Evolutionary conservation across 1,284 basidiomycete genomes (phyloP).

Genomic region (Ceraceosorus guamensis): DNA sequence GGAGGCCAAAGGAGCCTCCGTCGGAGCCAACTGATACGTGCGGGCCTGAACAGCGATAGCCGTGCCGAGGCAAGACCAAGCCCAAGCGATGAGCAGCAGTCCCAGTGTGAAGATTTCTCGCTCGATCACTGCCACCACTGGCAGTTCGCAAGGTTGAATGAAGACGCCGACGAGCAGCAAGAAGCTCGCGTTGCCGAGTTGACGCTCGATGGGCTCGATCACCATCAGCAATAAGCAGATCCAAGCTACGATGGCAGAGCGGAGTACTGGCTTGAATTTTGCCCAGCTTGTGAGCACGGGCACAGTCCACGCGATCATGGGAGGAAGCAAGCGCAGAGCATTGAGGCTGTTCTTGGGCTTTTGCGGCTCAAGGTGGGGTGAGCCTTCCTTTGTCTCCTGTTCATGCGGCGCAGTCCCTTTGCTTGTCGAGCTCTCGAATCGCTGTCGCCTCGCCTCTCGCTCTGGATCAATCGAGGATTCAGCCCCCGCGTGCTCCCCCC

Average conservation of each 20-base stretch:
- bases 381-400: too few relatives aligned
- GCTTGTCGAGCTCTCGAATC: too few relatives aligned
- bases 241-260: slow-evolving; percentile 63
- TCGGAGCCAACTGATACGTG: slow-evolving; percentile 51
- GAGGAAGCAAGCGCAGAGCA: slow-evolving; percentile 5
- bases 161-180: slow-evolving; percentile 62
- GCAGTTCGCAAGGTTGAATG: slow-evolving; percentile 63
- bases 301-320: slow-evolving; percentile 21
- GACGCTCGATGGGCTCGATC: slow-evolving; percentile 54
- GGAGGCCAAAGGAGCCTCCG: slow-evolving; percentile 44
- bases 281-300: slow-evolving; percentile 26
- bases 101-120: slow-evolving; percentile 61
- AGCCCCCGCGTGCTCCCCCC: too few relatives aligned
- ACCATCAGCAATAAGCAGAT: slow-evolving; percentile 60
- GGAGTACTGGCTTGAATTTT: slow-evolving; percentile 58
- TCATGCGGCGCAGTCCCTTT: too few relatives aligned
- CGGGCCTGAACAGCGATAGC: slow-evolving; percentile 61
- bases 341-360: too few relatives aligned
- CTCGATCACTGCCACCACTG: slow-evolving; percentile 63
- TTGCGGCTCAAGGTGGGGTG: too few relatives aligned
- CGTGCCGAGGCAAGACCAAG: slow-evolving; percentile 63
- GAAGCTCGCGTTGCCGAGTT: slow-evolving; percentile 63
- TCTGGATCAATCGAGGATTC: too few relatives aligned
- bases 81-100: slow-evolving; percentile 58
- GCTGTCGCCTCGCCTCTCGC: too few relatives aligned